Evolutionary conservation across 1,284 basidiomycete genomes (phyloP).

Genomic region (Trichosporon sp.): DNA sequence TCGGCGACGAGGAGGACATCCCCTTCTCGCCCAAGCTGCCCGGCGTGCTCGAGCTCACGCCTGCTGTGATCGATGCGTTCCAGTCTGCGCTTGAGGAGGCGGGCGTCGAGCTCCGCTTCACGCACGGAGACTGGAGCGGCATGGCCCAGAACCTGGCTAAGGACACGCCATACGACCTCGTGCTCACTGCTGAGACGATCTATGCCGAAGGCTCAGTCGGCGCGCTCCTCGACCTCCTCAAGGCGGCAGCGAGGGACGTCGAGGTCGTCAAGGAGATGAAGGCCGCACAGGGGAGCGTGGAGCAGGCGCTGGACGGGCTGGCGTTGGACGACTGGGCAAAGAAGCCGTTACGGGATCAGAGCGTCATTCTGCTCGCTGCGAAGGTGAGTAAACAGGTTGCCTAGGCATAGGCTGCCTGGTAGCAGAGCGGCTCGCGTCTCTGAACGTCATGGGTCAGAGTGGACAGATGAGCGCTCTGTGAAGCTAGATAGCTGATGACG

Average conservation of each 20-base stretch:
- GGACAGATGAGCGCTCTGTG: too few species aligned
- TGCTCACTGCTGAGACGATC: conserved; percentile 89
- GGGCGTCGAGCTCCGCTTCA: conserved; percentile 65
- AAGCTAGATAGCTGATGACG: not conserved
- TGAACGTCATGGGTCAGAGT: too few species aligned
- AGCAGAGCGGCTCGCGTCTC: too few species aligned
- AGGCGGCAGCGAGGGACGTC: conserved; percentile 14
- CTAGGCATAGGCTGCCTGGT: too few species aligned
- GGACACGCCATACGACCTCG: conserved; percentile 57
- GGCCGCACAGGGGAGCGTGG: conserved; percentile 17
- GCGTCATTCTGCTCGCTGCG: conserved; percentile 41
- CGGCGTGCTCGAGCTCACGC: conserved; percentile 56
- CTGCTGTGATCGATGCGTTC: conserved; percentile 63
- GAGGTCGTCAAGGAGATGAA: not conserved
- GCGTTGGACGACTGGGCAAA: conserved; percentile 27
- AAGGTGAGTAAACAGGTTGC: conserved; percentile 46
- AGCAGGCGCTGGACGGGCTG: conserved; percentile 28
- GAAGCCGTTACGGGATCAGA: conserved; percentile 13
- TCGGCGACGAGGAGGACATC: conserved; percentile 10
- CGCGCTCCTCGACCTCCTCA: conserved; percentile 57
- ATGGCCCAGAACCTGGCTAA: conserved; percentile 16
- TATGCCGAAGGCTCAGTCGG: conserved; percentile 67
- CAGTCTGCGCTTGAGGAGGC: conserved; percentile 54
- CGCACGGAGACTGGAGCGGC: conserved; percentile 69
- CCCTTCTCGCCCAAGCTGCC: conserved; percentile 40